These are phyloP conservation scores for Calocybe gangraenosa DNA, from an alignment of 768 basidiomycete genomes.

Conservation along the genomic window DNA sequence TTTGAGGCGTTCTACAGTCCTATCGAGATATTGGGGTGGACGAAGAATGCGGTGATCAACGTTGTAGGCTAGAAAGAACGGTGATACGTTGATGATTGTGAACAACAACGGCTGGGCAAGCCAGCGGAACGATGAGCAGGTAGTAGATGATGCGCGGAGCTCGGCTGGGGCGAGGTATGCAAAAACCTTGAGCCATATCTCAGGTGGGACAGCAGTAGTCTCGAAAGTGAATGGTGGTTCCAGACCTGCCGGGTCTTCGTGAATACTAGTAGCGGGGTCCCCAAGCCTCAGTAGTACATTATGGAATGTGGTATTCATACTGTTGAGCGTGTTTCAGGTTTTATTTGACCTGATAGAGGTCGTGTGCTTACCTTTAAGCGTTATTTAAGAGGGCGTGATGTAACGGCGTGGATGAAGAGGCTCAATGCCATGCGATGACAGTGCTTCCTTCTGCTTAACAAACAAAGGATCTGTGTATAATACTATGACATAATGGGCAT, in stretches of 20 bases:
- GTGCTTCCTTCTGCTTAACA: too few species aligned
- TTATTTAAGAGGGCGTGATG: too few species aligned
- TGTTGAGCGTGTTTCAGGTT: too few species aligned
- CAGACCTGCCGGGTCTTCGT: background rate
- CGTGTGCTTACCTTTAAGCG: too few species aligned
- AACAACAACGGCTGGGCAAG: slow-evolving; percentile 35
- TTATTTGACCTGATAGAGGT: too few species aligned
- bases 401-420: too few species aligned
- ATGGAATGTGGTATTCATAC: too few species aligned
- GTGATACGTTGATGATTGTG: slow-evolving; percentile 28
- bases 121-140: slow-evolving; percentile 26
- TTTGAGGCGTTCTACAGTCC: slow-evolving; percentile 24
- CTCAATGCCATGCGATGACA: too few species aligned
- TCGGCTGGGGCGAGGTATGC: slow-evolving; percentile 24
- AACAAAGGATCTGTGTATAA: too few species aligned
- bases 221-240: background rate
- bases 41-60: slow-evolving; percentile 22
- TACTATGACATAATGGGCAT: too few species aligned
- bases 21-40: slow-evolving; percentile 25
- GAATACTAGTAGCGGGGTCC: too few species aligned
- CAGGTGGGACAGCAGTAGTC: slow-evolving; percentile 21
- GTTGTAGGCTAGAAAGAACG: slow-evolving; percentile 30
- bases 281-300: too few species aligned
- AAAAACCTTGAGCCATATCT: slow-evolving; percentile 33
- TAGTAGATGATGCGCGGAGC: slow-evolving; percentile 25